Percentiles rank a stretch among this genome's conserved stretches.
phyloP scores from a whole-genome alignment of 106 monocot species.

The Apostasia shenzhenica region DNA sequence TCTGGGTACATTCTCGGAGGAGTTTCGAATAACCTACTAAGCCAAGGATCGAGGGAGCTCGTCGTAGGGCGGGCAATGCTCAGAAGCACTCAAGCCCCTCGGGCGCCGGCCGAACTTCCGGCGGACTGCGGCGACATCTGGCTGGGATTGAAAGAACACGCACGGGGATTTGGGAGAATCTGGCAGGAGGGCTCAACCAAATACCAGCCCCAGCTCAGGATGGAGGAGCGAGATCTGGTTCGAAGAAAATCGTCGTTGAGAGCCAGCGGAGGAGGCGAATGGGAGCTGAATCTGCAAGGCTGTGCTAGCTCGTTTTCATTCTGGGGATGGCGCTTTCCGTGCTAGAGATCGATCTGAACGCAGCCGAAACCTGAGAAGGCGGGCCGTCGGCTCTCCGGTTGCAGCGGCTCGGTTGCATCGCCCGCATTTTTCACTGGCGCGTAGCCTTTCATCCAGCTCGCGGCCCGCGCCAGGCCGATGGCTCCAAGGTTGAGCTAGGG shows the following conservation, averaged over 20 bases:
- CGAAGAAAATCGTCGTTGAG: constrained; percentile 80
- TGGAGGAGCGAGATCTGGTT: constrained; percentile 73
- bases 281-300: neutral
- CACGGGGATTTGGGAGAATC: constrained; percentile 51
- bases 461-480: no score
- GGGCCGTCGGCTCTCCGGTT: constrained; percentile 2
- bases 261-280: constrained; percentile 10
- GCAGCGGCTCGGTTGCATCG: constrained; percentile 2
- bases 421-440: neutral
- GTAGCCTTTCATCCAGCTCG: constrained; percentile 1
- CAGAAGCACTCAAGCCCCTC: constrained; percentile 10
- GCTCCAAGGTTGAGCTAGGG: no score
- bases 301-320: neutral
- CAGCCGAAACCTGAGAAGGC: constrained; percentile 11
- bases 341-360: constrained; percentile 33
- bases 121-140: neutral
- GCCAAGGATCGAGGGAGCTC: constrained; percentile 74
- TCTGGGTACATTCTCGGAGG: constrained; percentile 91
- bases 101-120: neutral
- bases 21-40: no score
- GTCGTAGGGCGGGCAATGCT: constrained; percentile 46
- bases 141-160: constrained; percentile 27
- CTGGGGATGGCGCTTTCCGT: constrained; percentile 11
- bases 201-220: no score
- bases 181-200: constrained; percentile 60